Evolutionary conservation across 176 grass and related monocot genomes (phyloP).

Genomic region (Paspalum vaginatum): DNA sequence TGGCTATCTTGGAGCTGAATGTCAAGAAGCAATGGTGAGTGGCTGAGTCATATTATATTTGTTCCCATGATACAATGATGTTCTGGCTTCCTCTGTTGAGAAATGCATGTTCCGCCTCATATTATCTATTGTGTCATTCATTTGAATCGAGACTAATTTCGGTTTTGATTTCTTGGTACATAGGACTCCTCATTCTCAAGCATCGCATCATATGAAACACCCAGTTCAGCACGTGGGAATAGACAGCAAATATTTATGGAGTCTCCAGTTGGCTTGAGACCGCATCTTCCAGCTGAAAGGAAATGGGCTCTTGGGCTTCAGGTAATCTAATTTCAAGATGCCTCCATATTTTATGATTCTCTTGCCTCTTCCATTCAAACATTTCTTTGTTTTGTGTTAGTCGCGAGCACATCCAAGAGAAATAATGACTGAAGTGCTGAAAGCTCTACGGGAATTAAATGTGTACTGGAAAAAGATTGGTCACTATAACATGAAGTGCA

Average conservation of each 20-base stretch:
- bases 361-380: not conserved
- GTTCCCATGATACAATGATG: not conserved
- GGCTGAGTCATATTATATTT: not conserved
- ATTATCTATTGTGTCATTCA: slow-evolving; percentile 10
- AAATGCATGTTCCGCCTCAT: slow-evolving; percentile 13
- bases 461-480: slow-evolving; percentile 94
- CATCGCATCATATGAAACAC: slow-evolving; percentile 50
- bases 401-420: slow-evolving; percentile 78
- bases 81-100: not conserved
- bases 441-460: slow-evolving; percentile 75
- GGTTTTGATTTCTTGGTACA: slow-evolving; percentile 36
- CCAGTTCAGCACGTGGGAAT: slow-evolving; percentile 54
- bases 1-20: slow-evolving; percentile 79
- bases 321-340: slow-evolving; percentile 44
- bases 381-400: slow-evolving; percentile 48
- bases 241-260: slow-evolving; percentile 65
- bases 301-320: slow-evolving; percentile 94
- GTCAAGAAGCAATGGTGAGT: slow-evolving; percentile 78
- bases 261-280: slow-evolving; percentile 56
- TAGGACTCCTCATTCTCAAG: slow-evolving; percentile 57
- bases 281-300: slow-evolving; percentile 68
- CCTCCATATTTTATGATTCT: not conserved
- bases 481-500: slow-evolving; percentile 92
- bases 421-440: slow-evolving; percentile 85
- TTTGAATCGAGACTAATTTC: slow-evolving; percentile 15